Evolutionary conservation across 306 rosid species (phyloP).

Genomic region (Abrus precatorius): DNA sequence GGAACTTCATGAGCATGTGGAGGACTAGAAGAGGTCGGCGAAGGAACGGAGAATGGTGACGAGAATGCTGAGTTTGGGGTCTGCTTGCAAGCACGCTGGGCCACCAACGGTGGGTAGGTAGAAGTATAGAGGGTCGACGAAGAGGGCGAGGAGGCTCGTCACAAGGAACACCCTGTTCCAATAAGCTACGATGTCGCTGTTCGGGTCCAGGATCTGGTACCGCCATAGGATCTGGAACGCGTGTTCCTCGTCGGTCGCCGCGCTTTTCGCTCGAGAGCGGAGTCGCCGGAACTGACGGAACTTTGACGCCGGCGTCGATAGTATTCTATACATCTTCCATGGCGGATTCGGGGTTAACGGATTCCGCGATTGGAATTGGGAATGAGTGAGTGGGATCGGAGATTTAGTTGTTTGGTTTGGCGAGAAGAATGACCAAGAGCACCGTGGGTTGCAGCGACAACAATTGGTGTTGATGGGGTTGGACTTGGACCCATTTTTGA

Average conservation of each 20-base stretch:
- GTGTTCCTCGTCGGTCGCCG: constrained; percentile 52
- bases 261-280: background rate
- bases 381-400: background rate
- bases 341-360: constrained; percentile 81
- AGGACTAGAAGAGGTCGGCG: constrained; percentile 78
- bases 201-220: constrained; percentile 83
- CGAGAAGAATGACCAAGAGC: background rate
- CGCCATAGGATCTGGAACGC: constrained; percentile 73
- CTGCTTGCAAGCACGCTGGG: constrained; percentile 68
- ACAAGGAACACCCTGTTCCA: constrained; percentile 89
- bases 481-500: constrained; percentile 40
- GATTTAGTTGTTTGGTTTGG: background rate
- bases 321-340: constrained; percentile 94
- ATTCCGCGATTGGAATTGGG: constrained; percentile 62
- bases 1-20: constrained; percentile 84
- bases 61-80: constrained; percentile 45
- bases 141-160: constrained; percentile 72
- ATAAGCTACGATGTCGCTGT: constrained; percentile 75
- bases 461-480: constrained; percentile 7
- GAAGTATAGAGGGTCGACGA: constrained; percentile 87
- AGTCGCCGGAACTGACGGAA: constrained; percentile 74
- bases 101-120: constrained; percentile 81
- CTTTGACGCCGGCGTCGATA: constrained; percentile 68
- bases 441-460: background rate
- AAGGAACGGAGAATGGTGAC: constrained; percentile 72